Evolutionary conservation across 2,329 filamentous ascomycete species (phyloP).

Genomic region (Aspergillus hiratsukae): DNA sequence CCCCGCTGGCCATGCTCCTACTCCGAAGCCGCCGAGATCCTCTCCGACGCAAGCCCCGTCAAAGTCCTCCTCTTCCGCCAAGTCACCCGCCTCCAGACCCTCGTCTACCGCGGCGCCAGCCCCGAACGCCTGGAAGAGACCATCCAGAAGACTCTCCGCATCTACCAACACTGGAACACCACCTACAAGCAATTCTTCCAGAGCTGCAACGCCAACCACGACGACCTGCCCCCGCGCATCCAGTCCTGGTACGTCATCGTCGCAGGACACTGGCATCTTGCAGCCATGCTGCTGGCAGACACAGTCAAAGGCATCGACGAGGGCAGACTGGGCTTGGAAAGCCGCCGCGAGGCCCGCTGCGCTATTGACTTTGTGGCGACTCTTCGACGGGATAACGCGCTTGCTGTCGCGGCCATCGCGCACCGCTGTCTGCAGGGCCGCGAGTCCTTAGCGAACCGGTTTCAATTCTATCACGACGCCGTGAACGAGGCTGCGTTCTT

Average conservation of each 20-base stretch:
- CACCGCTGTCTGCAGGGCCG: constrained; percentile 41
- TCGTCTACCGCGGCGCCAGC: constrained; percentile 40
- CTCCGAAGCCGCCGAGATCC: constrained; percentile 46
- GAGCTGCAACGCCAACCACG: constrained; percentile 49
- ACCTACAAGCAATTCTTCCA: constrained; percentile 51
- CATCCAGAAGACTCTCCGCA: constrained; percentile 45
- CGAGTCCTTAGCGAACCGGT: constrained; percentile 1
- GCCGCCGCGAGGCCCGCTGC: constrained; percentile 21
- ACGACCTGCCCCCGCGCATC: constrained; percentile 48
- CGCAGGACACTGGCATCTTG: constrained; percentile 56
- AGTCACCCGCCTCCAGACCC: constrained; percentile 52
- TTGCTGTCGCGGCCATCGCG: constrained; percentile 48
- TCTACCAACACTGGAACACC: constrained; percentile 54
- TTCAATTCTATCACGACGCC: constrained; percentile 47
- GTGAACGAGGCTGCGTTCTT: constrained; percentile 53
- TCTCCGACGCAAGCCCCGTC: constrained; percentile 53
- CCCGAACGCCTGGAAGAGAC: constrained; percentile 45
- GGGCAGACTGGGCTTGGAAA: constrained; percentile 4
- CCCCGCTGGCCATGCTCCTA: constrained; percentile 53
- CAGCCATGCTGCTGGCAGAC: constrained; percentile 52
- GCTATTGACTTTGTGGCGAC: constrained; percentile 32
- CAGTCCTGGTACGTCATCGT: constrained; percentile 59
- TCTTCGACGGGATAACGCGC: constrained; percentile 44
- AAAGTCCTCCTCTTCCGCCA: constrained; percentile 58
- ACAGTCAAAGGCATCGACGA: constrained; percentile 49